Conservation (phyloP, 108 stramenopile genomes). For the Skeletonema potamos region DNA sequence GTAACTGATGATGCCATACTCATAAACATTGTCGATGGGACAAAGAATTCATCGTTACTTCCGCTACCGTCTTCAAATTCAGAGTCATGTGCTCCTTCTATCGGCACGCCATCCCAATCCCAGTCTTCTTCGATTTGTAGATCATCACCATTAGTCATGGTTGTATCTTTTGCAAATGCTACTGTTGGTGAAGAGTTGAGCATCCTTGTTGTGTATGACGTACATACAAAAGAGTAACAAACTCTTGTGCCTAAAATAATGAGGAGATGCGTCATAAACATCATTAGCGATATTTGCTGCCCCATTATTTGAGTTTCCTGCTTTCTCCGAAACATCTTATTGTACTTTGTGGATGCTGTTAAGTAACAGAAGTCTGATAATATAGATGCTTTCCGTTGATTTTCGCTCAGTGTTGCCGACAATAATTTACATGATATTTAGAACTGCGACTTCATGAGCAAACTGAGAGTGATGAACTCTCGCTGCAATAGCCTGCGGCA, state of each 20-base stretch:
- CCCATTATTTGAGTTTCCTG: neutral
- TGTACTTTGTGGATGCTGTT: neutral
- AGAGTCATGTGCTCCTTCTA: conserved; percentile 20
- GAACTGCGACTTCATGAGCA: too few relatives aligned
- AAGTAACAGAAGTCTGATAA: neutral
- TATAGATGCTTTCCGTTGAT: too few relatives aligned
- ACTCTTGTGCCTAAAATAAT: neutral
- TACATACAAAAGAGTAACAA: neutral
- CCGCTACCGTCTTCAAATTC: conserved; percentile 16
- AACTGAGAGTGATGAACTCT: too few relatives aligned
- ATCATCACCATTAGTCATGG: neutral
- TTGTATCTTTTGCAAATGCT: neutral
- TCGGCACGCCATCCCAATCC: conserved; percentile 11
- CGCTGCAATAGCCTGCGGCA: too few relatives aligned
- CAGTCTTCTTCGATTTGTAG: neutral
- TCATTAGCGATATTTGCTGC: neutral
- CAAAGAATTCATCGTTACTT: conserved; percentile 2
- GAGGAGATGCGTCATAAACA: neutral
- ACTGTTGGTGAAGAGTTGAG: neutral
- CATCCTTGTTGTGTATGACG: neutral
- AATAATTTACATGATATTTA: too few relatives aligned
- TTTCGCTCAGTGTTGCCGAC: too few relatives aligned
- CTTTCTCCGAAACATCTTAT: neutral
- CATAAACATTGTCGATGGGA: conserved; percentile 17
- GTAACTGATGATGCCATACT: conserved; percentile 13